These are phyloP conservation scores for Chimonanthus salicifolius DNA, from an alignment of 164 flowering plant genomes.

Conservation along the genomic window DNA sequence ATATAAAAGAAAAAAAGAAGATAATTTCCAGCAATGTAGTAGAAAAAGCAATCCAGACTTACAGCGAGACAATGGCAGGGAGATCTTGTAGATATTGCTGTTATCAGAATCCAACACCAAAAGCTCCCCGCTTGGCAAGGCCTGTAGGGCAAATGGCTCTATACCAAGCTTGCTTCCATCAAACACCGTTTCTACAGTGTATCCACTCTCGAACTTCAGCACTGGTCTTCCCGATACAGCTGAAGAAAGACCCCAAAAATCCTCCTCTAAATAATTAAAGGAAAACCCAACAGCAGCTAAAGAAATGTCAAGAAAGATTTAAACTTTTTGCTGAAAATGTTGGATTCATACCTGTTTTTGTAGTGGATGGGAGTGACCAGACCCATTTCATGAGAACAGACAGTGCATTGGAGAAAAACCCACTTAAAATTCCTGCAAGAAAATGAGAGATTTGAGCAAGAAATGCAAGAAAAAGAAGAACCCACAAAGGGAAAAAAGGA, in stretches of 20 bases:
- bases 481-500: neutral
- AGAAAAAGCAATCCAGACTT: neutral
- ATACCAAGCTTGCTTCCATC: conserved; percentile 97
- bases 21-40: too few species aligned
- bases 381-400: conserved; percentile 65
- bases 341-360: conserved; percentile 53
- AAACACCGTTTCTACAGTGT: conserved; percentile 86
- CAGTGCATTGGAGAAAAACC: conserved; percentile 58
- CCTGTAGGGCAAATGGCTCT: conserved; percentile 76
- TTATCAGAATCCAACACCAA: conserved; percentile 81
- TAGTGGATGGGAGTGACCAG: conserved; percentile 61
- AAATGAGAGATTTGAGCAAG: neutral
- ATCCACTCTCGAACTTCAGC: conserved; percentile 92
- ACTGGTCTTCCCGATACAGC: conserved; percentile 33
- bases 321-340: neutral
- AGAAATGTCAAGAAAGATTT: neutral
- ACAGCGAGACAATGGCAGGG: conserved; percentile 51
- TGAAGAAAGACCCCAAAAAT: neutral
- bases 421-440: conserved; percentile 43
- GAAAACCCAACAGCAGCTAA: neutral
- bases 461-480: neutral
- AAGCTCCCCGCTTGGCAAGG: conserved; percentile 73
- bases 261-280: neutral
- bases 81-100: conserved; percentile 78
- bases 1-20: neutral